Evolutionary conservation across 495 filamentous ascomycete species (phyloP), one percentile per base, ranked within the genome.

Genomic region (Letharia columbiana): DNA sequence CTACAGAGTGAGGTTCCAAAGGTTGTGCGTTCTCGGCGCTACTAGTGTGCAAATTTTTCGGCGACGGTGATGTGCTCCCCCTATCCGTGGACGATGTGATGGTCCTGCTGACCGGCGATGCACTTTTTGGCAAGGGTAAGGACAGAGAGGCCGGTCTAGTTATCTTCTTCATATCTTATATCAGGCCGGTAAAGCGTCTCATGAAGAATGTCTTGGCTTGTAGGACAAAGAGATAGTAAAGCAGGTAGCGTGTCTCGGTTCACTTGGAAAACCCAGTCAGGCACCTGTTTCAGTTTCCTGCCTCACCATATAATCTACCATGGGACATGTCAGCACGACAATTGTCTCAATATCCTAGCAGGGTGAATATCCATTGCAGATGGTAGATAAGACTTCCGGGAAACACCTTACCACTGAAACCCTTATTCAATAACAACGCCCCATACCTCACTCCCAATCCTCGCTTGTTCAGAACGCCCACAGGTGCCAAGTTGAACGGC

Each of bases 91-190:
- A 42, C 20, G 71, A 72, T 17, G 64, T 67, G 13, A 70, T 63
- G 12, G 64, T 49, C 33, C 66, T 68, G 57, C 66, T 69, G 6
- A 70, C 64, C 11, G 64, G 57, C 23, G 71, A 70, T 33, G 52
- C 57, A 33, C 52, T 62, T 57, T 39, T 58, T 35, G 71, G 64
- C 49, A 69, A 59, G n/a, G 66, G 44, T 35, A 72, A 31, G 12
- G 66, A 66, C 13, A 72, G 60, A 42, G 66, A 65, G 37, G 56
- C 49, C 7, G 64, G 67, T 61, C 65, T 66, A 9, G 54, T 39
- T 35, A 64, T 66, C 18, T 60, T 42, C 54, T 35, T 56, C 35
- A 45, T 60, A 20, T 28, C 33, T 65, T 45, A 23, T 39, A 40
- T 31, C 23, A 35, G 28, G 57, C 23, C 4, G 23, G 23, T 20